Evolutionary conservation across 495 filamentous ascomycete species (phyloP).

Genomic region (Penicillium maclennaniae): DNA sequence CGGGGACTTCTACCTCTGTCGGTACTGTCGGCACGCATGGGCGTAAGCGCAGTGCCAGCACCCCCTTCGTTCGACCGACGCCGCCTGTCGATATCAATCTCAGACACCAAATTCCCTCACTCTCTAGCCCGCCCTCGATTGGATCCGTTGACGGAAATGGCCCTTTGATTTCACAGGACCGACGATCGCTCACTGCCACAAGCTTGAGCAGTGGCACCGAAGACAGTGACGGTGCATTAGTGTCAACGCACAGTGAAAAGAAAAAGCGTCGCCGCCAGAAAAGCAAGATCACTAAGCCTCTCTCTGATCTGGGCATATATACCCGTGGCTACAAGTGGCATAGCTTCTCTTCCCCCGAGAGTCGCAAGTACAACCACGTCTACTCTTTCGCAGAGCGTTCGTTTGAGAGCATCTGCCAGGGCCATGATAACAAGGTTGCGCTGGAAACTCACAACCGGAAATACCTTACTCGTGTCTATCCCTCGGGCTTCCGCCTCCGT

Average conservation of each 20-base stretch:
- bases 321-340: slow-evolving; percentile 81
- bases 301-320: slow-evolving; percentile 87
- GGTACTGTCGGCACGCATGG: slow-evolving; percentile 46
- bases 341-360: slow-evolving; percentile 68
- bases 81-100: slow-evolving; percentile 47
- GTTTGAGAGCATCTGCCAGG: slow-evolving; percentile 72
- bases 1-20: slow-evolving; percentile 34
- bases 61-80: slow-evolving; percentile 62
- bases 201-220: slow-evolving; percentile 60
- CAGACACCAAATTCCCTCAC: slow-evolving; percentile 50
- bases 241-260: slow-evolving; percentile 42
- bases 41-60: slow-evolving; percentile 77
- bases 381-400: slow-evolving; percentile 87
- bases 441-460: slow-evolving; percentile 86
- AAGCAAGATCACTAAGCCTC: slow-evolving; percentile 79
- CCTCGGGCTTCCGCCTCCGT: slow-evolving; percentile 68
- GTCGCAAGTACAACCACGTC: slow-evolving; percentile 83
- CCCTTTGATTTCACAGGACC: slow-evolving; percentile 45
- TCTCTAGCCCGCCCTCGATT: slow-evolving; percentile 55
- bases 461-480: slow-evolving; percentile 91
- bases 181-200: slow-evolving; percentile 51
- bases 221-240: slow-evolving; percentile 55
- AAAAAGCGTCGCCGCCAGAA: slow-evolving; percentile 55
- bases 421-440: slow-evolving; percentile 64
- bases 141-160: slow-evolving; percentile 38